phyloP scores from a whole-genome alignment of 768 basidiomycete genomes.

The Lanmaoa rubissima region DNA sequence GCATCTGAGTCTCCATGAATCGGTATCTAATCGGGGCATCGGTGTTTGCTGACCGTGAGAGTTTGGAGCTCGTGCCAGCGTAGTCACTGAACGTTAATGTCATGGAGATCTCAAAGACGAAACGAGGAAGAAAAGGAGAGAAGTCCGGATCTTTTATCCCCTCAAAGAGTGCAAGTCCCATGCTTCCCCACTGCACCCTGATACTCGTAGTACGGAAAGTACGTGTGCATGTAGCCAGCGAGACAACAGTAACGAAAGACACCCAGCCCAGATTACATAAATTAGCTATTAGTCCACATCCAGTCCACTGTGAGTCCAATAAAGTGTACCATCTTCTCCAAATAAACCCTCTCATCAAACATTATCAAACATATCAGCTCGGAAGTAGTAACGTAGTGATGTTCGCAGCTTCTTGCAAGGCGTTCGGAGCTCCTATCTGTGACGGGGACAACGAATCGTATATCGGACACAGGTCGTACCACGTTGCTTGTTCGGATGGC shows the following conservation, averaged over 20 bases:
- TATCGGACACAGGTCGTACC: slow-evolving; percentile 26
- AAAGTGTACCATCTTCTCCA: not conserved
- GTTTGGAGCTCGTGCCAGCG: no score
- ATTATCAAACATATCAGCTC: not conserved
- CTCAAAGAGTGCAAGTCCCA: not conserved
- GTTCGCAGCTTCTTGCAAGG: slow-evolving; percentile 19
- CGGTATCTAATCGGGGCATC: no score
- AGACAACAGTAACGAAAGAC: not conserved
- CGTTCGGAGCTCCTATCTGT: slow-evolving; percentile 21
- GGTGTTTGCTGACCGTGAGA: no score
- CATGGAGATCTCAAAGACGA: no score
- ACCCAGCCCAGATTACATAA: not conserved
- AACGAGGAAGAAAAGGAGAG: no score
- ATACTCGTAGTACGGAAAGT: not conserved
- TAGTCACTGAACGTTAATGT: no score
- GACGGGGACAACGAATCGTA: slow-evolving; percentile 17
- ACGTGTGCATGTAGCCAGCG: no score
- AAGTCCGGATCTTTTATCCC: not conserved
- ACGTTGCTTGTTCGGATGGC: slow-evolving; percentile 1
- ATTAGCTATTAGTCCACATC: not conserved
- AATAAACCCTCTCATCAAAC: not conserved
- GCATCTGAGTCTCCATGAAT: no score
- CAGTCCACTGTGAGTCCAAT: not conserved
- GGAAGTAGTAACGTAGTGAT: slow-evolving; percentile 20
- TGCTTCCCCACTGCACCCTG: no score